Evolutionary conservation across 768 basidiomycete species (phyloP), one percentile per base, ranked within the genome.

Genomic region (Boletales sp.): DNA sequence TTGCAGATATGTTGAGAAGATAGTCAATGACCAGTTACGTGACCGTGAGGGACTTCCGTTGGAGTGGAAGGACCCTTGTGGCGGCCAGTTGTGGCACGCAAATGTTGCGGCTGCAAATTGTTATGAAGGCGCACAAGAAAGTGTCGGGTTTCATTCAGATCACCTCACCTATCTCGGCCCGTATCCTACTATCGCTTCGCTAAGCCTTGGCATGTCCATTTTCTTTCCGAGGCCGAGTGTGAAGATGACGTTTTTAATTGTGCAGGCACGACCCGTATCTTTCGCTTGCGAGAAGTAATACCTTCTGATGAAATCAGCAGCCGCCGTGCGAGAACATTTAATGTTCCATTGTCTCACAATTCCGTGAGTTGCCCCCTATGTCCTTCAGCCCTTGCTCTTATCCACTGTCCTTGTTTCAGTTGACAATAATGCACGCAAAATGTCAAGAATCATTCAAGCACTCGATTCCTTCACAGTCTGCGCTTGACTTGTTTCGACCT

Each of bases 81-180:
- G 57, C 14, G 60, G 49, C 14, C 64, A 63, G 34, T 55, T 67
- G 8, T 92, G 90, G 90, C 74, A 80, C 46, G 90, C 90, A 1
- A 92, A 91, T 56, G 89, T 92, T 19, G 90, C 90, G 4, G 90
- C 89, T 1, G 81, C 89, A 3, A 92, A 92, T 57, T 86, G 89
- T 56, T 92, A 92, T 53, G 80, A 84, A 62, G 89, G 89, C n/a
- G 76, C 78, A 34, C 84, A 85, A 61, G 89, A 90, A 65, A 81
- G 82, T 44, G 90, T 92, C 4, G 90, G 90, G 0, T 84, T 79
- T 60, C 90, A 92, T 63, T 84, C 89, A 5, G 90, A 92, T 64
- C 86, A 87, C 47, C 66, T 89, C 48, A 89, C 89, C 0, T 85
- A 86, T 68, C 72, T 92, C 8, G 90, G 90, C 10, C 90, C 90